These are phyloP conservation scores for Pseudogymnoascus sp. DNA, from an alignment of 2,329 filamentous ascomycete species.

Conservation along the genomic window DNA sequence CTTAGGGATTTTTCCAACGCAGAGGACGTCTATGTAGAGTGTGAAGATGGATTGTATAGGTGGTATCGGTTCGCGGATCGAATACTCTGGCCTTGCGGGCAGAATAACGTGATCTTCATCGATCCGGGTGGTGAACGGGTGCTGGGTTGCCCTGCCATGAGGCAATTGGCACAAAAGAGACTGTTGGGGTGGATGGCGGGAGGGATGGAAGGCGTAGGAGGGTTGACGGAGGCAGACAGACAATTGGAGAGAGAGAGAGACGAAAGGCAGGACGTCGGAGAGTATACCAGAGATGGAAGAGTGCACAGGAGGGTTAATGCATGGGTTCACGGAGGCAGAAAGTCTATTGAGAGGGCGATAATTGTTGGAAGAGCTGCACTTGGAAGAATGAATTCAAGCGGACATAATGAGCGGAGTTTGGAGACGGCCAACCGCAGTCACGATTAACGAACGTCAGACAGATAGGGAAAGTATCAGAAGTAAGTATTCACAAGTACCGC, in stretches of 20 bases:
- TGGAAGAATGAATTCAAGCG: background rate
- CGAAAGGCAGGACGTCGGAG: too few relatives aligned
- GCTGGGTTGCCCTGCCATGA: too few relatives aligned
- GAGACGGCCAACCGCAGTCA: too few relatives aligned
- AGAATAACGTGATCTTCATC: background rate
- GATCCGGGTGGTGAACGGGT: background rate
- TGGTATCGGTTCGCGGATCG: background rate
- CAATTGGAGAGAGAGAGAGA: too few relatives aligned
- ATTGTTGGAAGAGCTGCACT: background rate
- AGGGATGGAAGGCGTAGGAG: too few relatives aligned
- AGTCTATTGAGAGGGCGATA: too few relatives aligned
- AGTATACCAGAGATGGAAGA: too few relatives aligned
- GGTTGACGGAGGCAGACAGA: background rate
- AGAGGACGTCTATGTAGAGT: background rate
- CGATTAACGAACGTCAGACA: background rate
- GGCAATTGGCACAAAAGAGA: too few relatives aligned
- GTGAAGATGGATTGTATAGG: background rate
- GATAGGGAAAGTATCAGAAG: background rate
- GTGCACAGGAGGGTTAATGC: too few relatives aligned
- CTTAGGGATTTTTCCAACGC: too few relatives aligned
- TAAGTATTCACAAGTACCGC: background rate
- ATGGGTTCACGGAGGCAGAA: too few relatives aligned
- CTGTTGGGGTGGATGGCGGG: too few relatives aligned
- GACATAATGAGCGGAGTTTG: background rate
- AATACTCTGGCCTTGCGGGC: background rate